A percentile compares a stretch with the other conserved stretches of the same genome.
These are phyloP conservation scores for Astrocystis sublimbata DNA, from an alignment of 495 filamentous ascomycete genomes.

Conservation along the genomic window DNA sequence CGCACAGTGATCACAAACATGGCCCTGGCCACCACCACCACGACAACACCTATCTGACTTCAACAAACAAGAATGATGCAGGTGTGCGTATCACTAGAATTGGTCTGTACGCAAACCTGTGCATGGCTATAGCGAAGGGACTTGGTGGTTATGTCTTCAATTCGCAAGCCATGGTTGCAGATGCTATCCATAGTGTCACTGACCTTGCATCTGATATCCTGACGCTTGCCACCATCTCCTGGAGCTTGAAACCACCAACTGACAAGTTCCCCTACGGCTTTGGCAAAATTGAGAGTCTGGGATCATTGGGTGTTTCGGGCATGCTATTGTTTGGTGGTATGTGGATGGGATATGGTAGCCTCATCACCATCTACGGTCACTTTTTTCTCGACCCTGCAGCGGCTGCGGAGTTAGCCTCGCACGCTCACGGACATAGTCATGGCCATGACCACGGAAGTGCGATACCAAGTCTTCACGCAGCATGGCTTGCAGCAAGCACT, in stretches of 20 bases:
- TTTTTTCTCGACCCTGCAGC: constrained; percentile 69
- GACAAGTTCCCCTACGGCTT: constrained; percentile 84
- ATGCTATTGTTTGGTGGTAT: constrained; percentile 84
- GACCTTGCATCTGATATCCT: constrained; percentile 94
- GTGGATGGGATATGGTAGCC: constrained; percentile 83
- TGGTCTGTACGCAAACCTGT: constrained; percentile 86
- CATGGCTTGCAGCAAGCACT: constrained; percentile 90
- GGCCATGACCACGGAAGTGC: constrained; percentile 58
- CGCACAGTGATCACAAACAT: constrained; percentile 38
- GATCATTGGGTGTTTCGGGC: constrained; percentile 87
- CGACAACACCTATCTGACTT: constrained; percentile 87
- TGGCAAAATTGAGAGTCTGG: constrained; percentile 95
- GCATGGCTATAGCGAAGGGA: constrained; percentile 92
- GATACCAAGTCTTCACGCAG: constrained; percentile 80
- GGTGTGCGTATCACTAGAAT: constrained; percentile 94
- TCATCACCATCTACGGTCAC: constrained; percentile 72
- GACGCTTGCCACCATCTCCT: constrained; percentile 89
- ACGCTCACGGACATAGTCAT: constrained; percentile 58
- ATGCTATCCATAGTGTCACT: constrained; percentile 91
- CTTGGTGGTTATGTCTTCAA: constrained; percentile 91
- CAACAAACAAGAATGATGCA: constrained; percentile 85
- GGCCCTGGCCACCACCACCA: constrained; percentile 63
- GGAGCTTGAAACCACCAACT: constrained; percentile 81
- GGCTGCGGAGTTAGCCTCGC: constrained; percentile 59
- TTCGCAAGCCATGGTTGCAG: constrained; percentile 89